A percentile compares a stretch with the other conserved stretches of the same genome.
These are phyloP conservation scores for Sphaerulina vaccinii DNA, from an alignment of 2,329 filamentous ascomycete species.

Conservation along the genomic window DNA sequence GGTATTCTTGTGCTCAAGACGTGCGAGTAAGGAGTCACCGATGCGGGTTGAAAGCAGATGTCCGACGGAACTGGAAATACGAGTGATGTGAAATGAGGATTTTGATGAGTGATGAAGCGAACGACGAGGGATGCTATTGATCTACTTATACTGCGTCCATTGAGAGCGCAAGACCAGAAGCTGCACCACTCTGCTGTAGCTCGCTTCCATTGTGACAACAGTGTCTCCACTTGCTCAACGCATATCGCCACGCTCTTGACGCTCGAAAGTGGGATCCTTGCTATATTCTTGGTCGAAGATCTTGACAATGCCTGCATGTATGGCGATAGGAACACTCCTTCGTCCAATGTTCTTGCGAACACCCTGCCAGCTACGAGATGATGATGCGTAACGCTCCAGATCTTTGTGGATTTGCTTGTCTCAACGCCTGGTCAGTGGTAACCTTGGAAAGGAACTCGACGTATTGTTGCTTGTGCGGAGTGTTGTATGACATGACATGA, in stretches of 20 bases:
- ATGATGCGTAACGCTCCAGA: neutral
- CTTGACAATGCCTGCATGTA: neutral
- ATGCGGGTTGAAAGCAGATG: constrained; percentile 15
- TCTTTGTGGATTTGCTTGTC: neutral
- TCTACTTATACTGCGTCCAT: neutral
- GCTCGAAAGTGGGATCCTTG: neutral
- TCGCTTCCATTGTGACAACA: constrained; percentile 6
- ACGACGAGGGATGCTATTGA: neutral
- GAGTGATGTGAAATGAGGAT: constrained; percentile 1
- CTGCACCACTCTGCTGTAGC: constrained; percentile 23
- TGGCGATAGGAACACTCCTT: neutral
- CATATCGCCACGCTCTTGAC: neutral
- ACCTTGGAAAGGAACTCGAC: neutral
- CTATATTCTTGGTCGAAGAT: neutral
- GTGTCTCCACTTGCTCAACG: constrained; percentile 2
- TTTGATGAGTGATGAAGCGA: neutral
- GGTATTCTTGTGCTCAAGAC: too few relatives aligned
- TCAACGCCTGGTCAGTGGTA: neutral
- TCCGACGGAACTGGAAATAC: neutral
- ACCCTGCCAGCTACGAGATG: neutral
- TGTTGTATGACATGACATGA: constrained; percentile 10
- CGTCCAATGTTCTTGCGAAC: neutral
- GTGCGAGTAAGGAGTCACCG: constrained; percentile 4
- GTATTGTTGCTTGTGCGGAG: constrained; percentile 16
- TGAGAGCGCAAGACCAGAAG: neutral